Evolutionary conservation across 768 basidiomycete species (phyloP), one percentile per base, ranked within the genome.

Genomic region (Lentinula aciculospora): DNA sequence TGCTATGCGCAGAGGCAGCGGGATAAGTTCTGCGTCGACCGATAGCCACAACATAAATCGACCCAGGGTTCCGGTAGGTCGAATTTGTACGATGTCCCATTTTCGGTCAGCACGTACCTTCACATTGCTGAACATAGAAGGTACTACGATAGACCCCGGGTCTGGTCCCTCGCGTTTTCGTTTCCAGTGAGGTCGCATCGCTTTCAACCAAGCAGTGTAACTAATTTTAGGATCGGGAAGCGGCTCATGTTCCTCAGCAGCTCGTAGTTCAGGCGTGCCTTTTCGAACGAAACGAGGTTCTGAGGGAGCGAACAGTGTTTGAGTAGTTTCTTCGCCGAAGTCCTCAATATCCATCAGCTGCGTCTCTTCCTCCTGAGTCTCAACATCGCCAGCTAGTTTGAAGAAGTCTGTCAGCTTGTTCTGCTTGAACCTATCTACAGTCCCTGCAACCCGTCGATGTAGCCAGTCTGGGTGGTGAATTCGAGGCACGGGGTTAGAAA

Each of bases 341-440:
- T 89, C 86, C 64, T 93, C 90, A 40, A 89, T 87, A 65, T 88
- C 88, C 21, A 67, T 66, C 8, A 67, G 64, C 19, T 73, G 72
- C 1, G 68, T 66, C 36, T 71, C 73, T 25, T 66, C 66, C 19
- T 58, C 37, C 7, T 45, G 45, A 6, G 31, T 10, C 10, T 64
- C 61, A 47, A 68, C 65, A 34, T 66, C 70, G 15, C 64, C 68
- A 29, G 69, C 68, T 42, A 71, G 72, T 58, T 73, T 79, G 74
- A 99, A 98, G 75, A 98, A 98, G 64, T 98, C 94, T 0, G 94
- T 95, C 50, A 99, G 76, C 72, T 95, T 98, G 72, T 98, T 96
- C 70, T 99, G 97, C 69, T 92, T 94, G 76, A 98, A 98, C 72
- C 93, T 97, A 78, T 98, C 96, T 40, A 94, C 84, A 15, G 88